Conservation (phyloP, 2,329 filamentous ascomycete species). For the Cyclaneusma minus region DNA sequence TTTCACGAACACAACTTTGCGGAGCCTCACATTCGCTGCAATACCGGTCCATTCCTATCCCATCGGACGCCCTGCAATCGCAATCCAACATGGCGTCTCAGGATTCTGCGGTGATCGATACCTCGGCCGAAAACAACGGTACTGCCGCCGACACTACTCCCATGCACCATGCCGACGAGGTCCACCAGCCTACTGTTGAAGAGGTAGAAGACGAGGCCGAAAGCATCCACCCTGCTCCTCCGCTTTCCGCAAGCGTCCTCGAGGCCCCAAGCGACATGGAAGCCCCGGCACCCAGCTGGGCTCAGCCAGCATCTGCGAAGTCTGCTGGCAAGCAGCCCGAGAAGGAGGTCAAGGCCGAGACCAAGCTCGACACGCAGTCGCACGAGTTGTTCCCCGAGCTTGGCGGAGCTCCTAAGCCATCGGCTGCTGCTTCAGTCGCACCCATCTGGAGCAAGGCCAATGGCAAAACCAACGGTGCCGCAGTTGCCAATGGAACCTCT, state of each 20-base stretch:
- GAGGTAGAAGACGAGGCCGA: conserved; percentile 74
- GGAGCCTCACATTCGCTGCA: too few relatives aligned
- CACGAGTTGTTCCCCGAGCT: conserved; percentile 92
- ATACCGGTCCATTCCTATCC: too few relatives aligned
- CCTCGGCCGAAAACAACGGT: too few relatives aligned
- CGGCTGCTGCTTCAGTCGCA: conserved; percentile 41
- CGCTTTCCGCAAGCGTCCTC: conserved; percentile 22
- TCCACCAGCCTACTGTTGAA: conserved; percentile 54
- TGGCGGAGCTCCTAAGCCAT: conserved; percentile 48
- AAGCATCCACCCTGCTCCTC: conserved; percentile 47
- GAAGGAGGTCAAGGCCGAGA: conserved; percentile 24
- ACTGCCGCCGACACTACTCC: conserved; percentile 9
- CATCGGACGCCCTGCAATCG: too few relatives aligned
- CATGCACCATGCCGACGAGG: conserved; percentile 43
- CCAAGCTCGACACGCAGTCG: conserved; percentile 60
- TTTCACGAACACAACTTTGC: too few relatives aligned
- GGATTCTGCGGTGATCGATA: too few relatives aligned
- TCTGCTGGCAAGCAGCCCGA: conserved; percentile 54
- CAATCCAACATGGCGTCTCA: too few relatives aligned
- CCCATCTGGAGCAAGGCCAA: conserved; percentile 58
- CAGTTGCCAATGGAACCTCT: conserved; percentile 36
- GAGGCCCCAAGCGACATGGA: conserved; percentile 18
- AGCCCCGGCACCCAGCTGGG: conserved; percentile 29
- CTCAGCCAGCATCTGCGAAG: conserved; percentile 40
- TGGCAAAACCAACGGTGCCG: conserved; percentile 32